A percentile compares a stretch with the other conserved stretches of the same genome.
These are phyloP conservation scores for Trichoderma aggressivum DNA, from an alignment of 2,329 filamentous ascomycete species.

Conservation along the genomic window DNA sequence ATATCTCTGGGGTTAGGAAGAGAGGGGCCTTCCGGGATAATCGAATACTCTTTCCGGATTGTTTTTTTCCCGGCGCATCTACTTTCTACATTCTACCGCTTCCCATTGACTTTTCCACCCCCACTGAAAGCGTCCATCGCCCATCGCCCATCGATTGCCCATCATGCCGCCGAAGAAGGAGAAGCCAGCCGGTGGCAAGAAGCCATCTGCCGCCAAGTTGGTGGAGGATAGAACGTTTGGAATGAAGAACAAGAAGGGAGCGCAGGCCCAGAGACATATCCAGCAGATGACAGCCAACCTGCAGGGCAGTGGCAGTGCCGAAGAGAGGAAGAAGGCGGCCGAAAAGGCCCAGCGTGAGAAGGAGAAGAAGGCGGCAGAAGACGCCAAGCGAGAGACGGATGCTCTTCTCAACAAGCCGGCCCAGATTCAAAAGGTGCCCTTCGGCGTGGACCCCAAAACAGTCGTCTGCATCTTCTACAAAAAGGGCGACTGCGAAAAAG, in stretches of 20 bases:
- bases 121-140: slow-evolving; percentile 8
- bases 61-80: background rate
- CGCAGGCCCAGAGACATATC: slow-evolving; percentile 84
- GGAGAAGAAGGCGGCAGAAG: slow-evolving; percentile 88
- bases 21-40: background rate
- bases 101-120: slow-evolving; percentile 21
- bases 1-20: background rate
- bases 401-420: slow-evolving; percentile 86
- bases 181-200: slow-evolving; percentile 53
- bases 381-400: slow-evolving; percentile 74
- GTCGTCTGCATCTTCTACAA: slow-evolving; percentile 96
- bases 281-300: slow-evolving; percentile 74
- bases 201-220: slow-evolving; percentile 54
- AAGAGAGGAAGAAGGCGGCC: slow-evolving; percentile 76
- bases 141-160: slow-evolving; percentile 36
- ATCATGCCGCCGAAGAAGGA: slow-evolving; percentile 71
- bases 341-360: slow-evolving; percentile 67
- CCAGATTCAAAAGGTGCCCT: slow-evolving; percentile 95
- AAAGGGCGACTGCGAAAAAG: slow-evolving; percentile 96
- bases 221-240: slow-evolving; percentile 97
- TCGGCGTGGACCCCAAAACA: slow-evolving; percentile 97
- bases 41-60: background rate
- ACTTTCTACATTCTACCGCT: background rate
- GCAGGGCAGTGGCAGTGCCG: slow-evolving; percentile 71
- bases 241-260: slow-evolving; percentile 99